Conservation (phyloP, 768 basidiomycete genomes). For the Sporobolomyces pararoseus region DNA sequence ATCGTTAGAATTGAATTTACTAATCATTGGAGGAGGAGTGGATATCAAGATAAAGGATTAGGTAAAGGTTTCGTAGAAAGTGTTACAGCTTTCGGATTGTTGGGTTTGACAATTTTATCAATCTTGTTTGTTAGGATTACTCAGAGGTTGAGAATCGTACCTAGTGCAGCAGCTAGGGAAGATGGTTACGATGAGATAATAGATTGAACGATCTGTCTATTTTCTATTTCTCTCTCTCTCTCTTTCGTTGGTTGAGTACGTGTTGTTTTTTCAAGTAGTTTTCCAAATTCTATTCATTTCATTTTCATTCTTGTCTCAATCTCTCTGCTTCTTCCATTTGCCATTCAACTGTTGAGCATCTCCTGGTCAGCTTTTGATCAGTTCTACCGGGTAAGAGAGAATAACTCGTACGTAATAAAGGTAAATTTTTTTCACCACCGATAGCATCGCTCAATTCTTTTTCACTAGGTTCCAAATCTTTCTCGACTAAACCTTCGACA, state of each 20-base stretch:
- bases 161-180: constrained; percentile 10
- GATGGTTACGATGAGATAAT: constrained; percentile 29
- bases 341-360: constrained; percentile 30
- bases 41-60: not conserved
- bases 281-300: too few species aligned
- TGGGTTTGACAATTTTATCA: not conserved
- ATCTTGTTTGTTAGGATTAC: constrained; percentile 21
- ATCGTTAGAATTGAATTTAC: not conserved
- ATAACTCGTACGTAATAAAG: constrained; percentile 17
- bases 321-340: constrained; percentile 30
- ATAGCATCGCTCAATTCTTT: constrained; percentile 31
- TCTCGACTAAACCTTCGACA: constrained; percentile 8
- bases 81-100: constrained; percentile 15
- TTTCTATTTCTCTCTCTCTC: not conserved
- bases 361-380: too few species aligned
- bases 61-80: constrained; percentile 7
- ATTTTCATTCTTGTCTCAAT: not conserved
- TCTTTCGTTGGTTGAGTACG: not conserved
- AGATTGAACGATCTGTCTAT: not conserved
- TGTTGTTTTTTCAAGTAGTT: too few species aligned
- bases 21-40: not conserved
- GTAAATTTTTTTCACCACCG: constrained; percentile 26
- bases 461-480: constrained; percentile 25
- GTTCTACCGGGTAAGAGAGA: too few species aligned
- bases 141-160: constrained; percentile 20